These are phyloP conservation scores for Asterophora lycoperdoides DNA, from an alignment of 768 basidiomycete species.

Conservation along the genomic window DNA sequence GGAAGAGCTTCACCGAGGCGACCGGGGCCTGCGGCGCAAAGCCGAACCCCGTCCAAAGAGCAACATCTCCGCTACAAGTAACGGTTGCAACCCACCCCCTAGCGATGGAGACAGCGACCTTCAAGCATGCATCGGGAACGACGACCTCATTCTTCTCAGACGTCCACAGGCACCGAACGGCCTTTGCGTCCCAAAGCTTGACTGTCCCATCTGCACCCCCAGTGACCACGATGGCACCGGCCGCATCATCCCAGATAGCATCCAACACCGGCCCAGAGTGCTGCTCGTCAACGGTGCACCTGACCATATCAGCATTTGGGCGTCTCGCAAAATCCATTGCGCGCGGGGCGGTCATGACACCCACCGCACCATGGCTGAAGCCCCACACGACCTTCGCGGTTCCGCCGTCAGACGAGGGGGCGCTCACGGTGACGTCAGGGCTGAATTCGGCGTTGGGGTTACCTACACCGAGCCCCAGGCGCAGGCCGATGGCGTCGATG, in stretches of 20 bases:
- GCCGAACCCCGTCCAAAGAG: slow-evolving; percentile 49
- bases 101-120: slow-evolving; percentile 41
- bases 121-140: slow-evolving; percentile 46
- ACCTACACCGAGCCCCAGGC: slow-evolving; percentile 56
- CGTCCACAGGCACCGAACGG: slow-evolving; percentile 58
- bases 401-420: slow-evolving; percentile 56
- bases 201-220: slow-evolving; percentile 60
- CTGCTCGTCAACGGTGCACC: slow-evolving; percentile 51
- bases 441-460: slow-evolving; percentile 76
- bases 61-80: slow-evolving; percentile 51
- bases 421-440: slow-evolving; percentile 59
- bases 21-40: slow-evolving; percentile 17
- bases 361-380: slow-evolving; percentile 62
- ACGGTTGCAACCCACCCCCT: slow-evolving; percentile 47
- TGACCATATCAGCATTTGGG: slow-evolving; percentile 40
- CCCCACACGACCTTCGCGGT: slow-evolving; percentile 75
- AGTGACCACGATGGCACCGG: slow-evolving; percentile 37
- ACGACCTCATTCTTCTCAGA: slow-evolving; percentile 37
- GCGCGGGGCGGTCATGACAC: slow-evolving; percentile 51
- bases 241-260: slow-evolving; percentile 44
- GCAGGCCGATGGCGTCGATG: slow-evolving; percentile 58
- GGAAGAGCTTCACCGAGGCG: slow-evolving; percentile 23
- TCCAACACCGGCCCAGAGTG: slow-evolving; percentile 61
- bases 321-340: slow-evolving; percentile 53
- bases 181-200: slow-evolving; percentile 69